Conservation (phyloP, 2,329 filamentous ascomycete species). For the Calycina herbarum region DNA sequence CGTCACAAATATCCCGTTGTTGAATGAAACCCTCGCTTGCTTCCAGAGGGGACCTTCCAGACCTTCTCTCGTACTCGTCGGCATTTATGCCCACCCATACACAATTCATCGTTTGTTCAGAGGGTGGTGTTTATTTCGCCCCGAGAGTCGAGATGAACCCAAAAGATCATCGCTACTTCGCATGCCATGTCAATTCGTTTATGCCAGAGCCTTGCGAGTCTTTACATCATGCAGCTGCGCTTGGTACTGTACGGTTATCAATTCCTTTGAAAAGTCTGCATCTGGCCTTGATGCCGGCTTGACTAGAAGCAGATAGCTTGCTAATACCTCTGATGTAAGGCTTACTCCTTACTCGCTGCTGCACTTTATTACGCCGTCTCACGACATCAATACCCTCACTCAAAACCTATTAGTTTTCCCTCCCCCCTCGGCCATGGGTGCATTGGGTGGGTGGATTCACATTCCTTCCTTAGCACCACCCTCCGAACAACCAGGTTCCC, state of each 20-base stretch:
- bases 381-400: background rate
- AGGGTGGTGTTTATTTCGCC: background rate
- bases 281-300: background rate
- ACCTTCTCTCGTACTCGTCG: background rate
- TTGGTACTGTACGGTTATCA: background rate
- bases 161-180: background rate
- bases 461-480: constrained; percentile 2
- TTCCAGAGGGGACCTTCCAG: background rate
- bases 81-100: background rate
- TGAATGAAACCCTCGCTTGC: background rate
- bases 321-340: background rate
- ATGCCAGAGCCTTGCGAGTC: too few species aligned
- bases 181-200: too few species aligned
- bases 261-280: background rate
- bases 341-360: constrained; percentile 2
- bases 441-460: background rate
- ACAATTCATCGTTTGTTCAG: background rate
- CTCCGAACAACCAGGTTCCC: constrained; percentile 7
- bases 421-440: background rate
- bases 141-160: background rate
- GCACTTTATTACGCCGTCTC: background rate
- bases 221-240: background rate
- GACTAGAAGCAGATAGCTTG: background rate
- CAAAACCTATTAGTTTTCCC: background rate
- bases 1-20: background rate